A percentile compares a stretch with the other conserved stretches of the same genome.
Evolutionary conservation across 208 protist genomes (phyloP).

Genomic region (Crithidia sp.): DNA sequence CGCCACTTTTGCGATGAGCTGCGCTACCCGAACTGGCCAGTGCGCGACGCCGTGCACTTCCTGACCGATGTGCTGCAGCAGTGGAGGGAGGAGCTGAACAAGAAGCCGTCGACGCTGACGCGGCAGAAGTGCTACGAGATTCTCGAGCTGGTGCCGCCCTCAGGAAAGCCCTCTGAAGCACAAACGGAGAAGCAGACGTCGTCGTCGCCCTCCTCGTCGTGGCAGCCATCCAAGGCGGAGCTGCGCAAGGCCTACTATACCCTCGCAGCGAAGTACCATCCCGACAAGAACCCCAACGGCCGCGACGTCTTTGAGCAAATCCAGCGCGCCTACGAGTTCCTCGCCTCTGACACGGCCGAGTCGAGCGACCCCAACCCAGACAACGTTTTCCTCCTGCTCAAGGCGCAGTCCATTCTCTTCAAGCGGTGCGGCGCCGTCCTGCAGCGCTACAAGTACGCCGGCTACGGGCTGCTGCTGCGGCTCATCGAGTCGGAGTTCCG

Average conservation of each 20-base stretch:
- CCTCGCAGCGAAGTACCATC: slow-evolving; percentile 94
- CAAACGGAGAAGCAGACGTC: no score
- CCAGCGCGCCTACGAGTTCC: slow-evolving; percentile 89
- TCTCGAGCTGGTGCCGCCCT: slow-evolving; percentile 63
- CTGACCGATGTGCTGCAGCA: slow-evolving; percentile 85
- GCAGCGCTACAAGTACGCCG: slow-evolving; percentile 94
- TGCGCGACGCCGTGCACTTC: slow-evolving; percentile 84
- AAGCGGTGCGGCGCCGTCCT: slow-evolving; percentile 79
- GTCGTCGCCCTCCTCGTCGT: neutral
- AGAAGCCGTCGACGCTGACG: slow-evolving; percentile 80
- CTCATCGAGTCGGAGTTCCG: slow-evolving; percentile 79
- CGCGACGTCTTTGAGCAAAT: slow-evolving; percentile 94
- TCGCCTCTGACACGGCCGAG: slow-evolving; percentile 46
- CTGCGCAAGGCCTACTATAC: slow-evolving; percentile 95
- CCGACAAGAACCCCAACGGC: slow-evolving; percentile 96
- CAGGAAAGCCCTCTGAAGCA: neutral
- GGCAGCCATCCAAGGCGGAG: slow-evolving; percentile 44
- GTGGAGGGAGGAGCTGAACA: slow-evolving; percentile 89
- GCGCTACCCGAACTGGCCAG: slow-evolving; percentile 93
- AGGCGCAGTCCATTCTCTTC: slow-evolving; percentile 94
- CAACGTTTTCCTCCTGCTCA: slow-evolving; percentile 80
- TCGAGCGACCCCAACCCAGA: slow-evolving; percentile 54
- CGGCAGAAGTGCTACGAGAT: slow-evolving; percentile 65
- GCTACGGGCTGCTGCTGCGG: slow-evolving; percentile 89
- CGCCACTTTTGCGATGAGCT: slow-evolving; percentile 92